Evolutionary conservation across 1,284 basidiomycete genomes (phyloP), one percentile per base, ranked within the genome.

Genomic region (Apiotrichum sp.): DNA sequence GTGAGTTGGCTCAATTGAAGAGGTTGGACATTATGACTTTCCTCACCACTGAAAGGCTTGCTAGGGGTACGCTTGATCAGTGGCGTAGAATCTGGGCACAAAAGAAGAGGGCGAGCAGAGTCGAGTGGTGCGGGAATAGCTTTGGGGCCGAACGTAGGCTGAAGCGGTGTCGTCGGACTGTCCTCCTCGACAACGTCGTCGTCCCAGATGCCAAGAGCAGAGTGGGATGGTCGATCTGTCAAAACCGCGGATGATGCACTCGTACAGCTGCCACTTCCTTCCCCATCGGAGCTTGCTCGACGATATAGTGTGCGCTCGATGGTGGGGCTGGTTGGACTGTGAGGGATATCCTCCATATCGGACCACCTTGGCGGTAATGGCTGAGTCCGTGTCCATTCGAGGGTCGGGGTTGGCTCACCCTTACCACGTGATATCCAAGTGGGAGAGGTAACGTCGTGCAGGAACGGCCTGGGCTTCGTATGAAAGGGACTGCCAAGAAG

Each of bases 401-500:
- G 47, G 3, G 47, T 5, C 11, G 10, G 9, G 10, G 35, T 16
- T 9, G 29, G 40, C 3, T 51, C 11, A 10, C 44, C 43, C 16
- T 39, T 47, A 7, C 44, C 35, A 29, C 47, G 47, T 1, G 53
- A 14, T 7, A 35, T 42, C 47, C 53, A 54, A 6, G 53, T 43
- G 3, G 53, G 53, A 4, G 53, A 49, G 3, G 16, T 34, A 9
- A 41, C 29, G 43, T 53, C 56, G 35, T 45, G 44, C 29, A 41
- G 32, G 43, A 38, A 43, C 7, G 63, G 65, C 32, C 64, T 44
- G 4, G 55, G 59, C 44, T 65, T 66, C 41, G 58, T 55, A 41
- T 57, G 62, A 57, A 73, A 73, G 10, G 71, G 71, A 46, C 67
- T 69, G 16, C 70, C 70, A 3, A 71, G 65, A 29, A 72, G 65